A percentile compares a stretch with the other conserved stretches of the same genome.
These are phyloP conservation scores for Monosporozyma yasuniensis DNA, from an alignment of 805 yeast genomes.

Conservation along the genomic window DNA sequence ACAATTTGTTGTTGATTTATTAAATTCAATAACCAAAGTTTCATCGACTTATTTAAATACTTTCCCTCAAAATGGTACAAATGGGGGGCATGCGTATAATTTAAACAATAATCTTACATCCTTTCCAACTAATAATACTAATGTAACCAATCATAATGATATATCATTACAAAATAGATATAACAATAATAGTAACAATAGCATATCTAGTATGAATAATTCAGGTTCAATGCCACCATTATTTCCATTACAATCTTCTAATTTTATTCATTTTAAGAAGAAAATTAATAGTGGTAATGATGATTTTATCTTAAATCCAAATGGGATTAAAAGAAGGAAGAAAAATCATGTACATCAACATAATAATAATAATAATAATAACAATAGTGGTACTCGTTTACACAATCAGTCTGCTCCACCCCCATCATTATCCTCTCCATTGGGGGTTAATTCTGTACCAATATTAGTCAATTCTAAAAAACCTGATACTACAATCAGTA, in stretches of 20 bases:
- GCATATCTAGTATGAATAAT: neutral
- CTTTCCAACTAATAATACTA: neutral
- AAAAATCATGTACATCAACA: conserved; percentile 3
- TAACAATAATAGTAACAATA: neutral
- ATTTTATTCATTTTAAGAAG: conserved; percentile 1
- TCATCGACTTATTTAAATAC: conserved; percentile 20
- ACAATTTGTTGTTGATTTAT: conserved; percentile 14
- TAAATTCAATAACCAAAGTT: conserved; percentile 25
- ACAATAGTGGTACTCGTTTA: neutral
- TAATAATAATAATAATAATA: neutral
- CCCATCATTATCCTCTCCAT: neutral
- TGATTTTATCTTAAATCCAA: conserved; percentile 26
- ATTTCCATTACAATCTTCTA: neutral
- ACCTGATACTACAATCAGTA: neutral
- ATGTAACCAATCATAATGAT: neutral
- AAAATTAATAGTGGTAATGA: conserved; percentile 1
- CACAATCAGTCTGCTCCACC: neutral
- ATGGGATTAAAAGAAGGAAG: conserved; percentile 26
- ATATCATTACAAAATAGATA: neutral
- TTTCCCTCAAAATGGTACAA: neutral
- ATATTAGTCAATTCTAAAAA: neutral
- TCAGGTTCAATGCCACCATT: neutral
- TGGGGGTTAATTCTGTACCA: neutral
- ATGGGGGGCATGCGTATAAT: neutral
- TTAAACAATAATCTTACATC: conserved; percentile 1